phyloP scores from a whole-genome alignment of 768 basidiomycete genomes.

The Xerocomus spinulosus region DNA sequence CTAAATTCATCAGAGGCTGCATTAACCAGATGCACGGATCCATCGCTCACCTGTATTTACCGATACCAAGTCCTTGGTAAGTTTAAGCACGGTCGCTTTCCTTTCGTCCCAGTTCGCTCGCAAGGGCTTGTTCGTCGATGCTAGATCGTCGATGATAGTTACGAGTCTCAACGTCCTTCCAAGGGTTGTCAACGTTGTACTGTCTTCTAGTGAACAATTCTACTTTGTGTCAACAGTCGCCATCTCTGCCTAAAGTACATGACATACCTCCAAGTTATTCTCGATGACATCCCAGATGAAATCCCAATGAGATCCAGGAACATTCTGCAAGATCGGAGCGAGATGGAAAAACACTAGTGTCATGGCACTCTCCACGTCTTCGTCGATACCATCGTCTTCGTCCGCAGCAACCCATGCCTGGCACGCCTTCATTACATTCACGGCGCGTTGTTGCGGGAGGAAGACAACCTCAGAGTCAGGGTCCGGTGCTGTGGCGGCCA shows the following conservation, averaged over 20 bases:
- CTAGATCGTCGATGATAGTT: conserved; percentile 63
- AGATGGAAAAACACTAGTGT: conserved; percentile 69
- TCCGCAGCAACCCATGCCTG: conserved; percentile 73
- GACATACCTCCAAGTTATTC: conserved; percentile 76
- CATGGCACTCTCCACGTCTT: conserved; percentile 76
- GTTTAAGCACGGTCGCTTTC: conserved; percentile 45
- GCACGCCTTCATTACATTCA: conserved; percentile 82
- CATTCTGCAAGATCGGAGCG: conserved; percentile 82
- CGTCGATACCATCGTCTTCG: conserved; percentile 57
- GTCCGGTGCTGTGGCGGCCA: conserved; percentile 71
- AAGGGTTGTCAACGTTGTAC: conserved; percentile 55
- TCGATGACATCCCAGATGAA: conserved; percentile 87
- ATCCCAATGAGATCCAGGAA: conserved; percentile 89
- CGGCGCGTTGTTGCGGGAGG: conserved; percentile 76
- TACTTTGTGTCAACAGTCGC: conserved; percentile 26
- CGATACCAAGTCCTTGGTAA: conserved; percentile 59
- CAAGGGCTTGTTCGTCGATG: conserved; percentile 67
- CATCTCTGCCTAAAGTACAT: not conserved
- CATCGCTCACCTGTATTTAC: conserved; percentile 45
- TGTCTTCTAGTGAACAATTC: conserved; percentile 59
- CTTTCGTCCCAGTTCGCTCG: conserved; percentile 64
- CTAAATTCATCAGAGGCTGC: conserved; percentile 2
- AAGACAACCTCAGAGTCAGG: conserved; percentile 77
- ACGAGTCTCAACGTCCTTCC: conserved; percentile 68
- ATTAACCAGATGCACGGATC: not conserved